Evolutionary conservation across 306 rosid genomes (phyloP), one percentile per base, ranked within the genome.

Genomic region (Cajanus cajan): DNA sequence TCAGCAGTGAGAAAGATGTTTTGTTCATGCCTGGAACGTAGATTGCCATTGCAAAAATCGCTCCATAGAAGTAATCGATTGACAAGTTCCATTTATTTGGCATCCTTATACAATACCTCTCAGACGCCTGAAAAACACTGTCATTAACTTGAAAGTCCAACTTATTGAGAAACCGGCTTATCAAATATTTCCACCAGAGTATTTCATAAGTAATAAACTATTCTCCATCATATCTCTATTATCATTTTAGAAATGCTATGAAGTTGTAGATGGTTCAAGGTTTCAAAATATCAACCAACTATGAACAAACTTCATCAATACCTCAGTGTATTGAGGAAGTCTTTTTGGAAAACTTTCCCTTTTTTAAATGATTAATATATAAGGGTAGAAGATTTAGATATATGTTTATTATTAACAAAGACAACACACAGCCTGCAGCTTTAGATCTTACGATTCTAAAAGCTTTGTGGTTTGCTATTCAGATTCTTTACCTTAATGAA

Each of bases 51-150:
- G 28, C 81, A 39, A 87, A 4, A 52, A 93, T 80, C 0, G 93
- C 70, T 0, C 76, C 68, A 73, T 83, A 81, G 78, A 88, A 86
- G 90, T 75, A 90, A 75, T 93, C 97, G 16, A 91, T 86, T 14
- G 95, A 88, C 79, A 81, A 86, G 88, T 93, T 93, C 94, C 89
- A 93, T 80, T 71, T 85, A 84, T 91, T 93, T 21, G 98, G 98
- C 98, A 93, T 91, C 87, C 94, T 86, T 80, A 88, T 33, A 79
- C 89, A 88, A 74, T 90, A 93, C 85, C 86, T 90, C 77, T 85
- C 95, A 64, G 95, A 91, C 39, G 58, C 90, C 97, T 93, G 90
- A 84, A 82, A 86, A 47, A 18, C 28, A 67, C 57, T 4, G 70
- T 68, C 63, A 78, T n/a, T 34, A 41, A 73, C 50, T 78, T 39